Base-by-base conservation (phyloP, 805 yeast genomes). In the Starmerella gropengiesseri region DNA sequence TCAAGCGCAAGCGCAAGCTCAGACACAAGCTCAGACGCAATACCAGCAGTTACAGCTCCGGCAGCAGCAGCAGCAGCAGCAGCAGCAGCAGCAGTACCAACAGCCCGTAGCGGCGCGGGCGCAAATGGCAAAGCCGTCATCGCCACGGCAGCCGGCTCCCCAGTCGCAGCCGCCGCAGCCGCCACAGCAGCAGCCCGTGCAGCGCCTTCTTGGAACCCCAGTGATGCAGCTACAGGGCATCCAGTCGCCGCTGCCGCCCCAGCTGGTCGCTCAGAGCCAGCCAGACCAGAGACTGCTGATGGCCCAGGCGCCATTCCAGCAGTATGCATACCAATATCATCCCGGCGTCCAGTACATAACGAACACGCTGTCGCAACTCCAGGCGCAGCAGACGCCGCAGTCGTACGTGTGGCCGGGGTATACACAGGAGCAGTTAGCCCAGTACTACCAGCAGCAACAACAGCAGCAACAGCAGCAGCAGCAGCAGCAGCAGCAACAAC, bases 11-110 rank as follows among this genome's bases (percentile, higher is more conserved):
- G 7, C 11, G 20, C 33, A n/a, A 22, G 37, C 22, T 12, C 44
- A 28, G 16, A 40, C 19, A 28, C 48, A 21, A 11, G 42, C 26
- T 14, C 42, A 30, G 27, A 43, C 18, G 39, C 52, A 37, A 30
- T 40, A 31, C 19, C 48, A 40, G 13, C 43, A 46, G 40, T 40
- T 31, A 35, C 46, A 34, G 41, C 52, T 33, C 32, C 35, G 11
- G 29, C 33, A 21, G 38, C 29, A 20, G 36, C 30, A 17, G 14
- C 39, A 17, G 25, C 26, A 12, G 31, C 43, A 29, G 34, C 40
- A 13, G 18, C 46, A 21, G 41, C 27, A 19, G 29, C 40, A 33
- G 20, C 37, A 31, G n/a, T 26, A 22, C 21, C 40, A 27, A n/a
- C 32, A 14, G 30, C 50, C 20, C 7, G 45, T 18, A 7, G 36